phyloP scores from a whole-genome alignment of 495 filamentous ascomycete genomes.

The Neurospora pannonica region DNA sequence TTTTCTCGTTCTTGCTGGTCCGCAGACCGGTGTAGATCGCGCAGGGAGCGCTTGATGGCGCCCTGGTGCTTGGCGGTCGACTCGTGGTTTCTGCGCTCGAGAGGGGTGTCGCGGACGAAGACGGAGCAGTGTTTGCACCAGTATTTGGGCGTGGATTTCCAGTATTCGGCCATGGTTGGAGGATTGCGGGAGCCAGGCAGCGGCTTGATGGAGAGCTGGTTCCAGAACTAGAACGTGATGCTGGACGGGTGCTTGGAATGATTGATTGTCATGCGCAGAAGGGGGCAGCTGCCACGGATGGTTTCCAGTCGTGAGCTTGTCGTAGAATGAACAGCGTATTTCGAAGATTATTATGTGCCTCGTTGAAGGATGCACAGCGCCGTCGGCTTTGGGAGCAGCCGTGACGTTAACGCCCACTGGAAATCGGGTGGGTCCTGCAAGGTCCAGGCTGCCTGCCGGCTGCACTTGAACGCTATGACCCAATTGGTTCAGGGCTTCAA shows the following conservation, averaged over 20 bases:
- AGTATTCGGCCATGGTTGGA: slow-evolving; percentile 81
- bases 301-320: neutral
- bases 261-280: neutral
- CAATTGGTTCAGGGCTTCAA: neutral
- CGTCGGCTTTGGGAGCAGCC: neutral
- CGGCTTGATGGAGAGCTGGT: neutral
- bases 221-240: neutral
- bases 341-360: neutral
- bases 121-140: slow-evolving; percentile 97
- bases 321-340: neutral
- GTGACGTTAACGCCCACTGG: neutral
- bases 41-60: slow-evolving; percentile 79
- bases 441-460: neutral
- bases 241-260: neutral
- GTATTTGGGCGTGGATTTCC: slow-evolving; percentile 94
- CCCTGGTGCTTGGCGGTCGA: slow-evolving; percentile 80
- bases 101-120: slow-evolving; percentile 84
- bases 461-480: neutral
- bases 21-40: slow-evolving; percentile 73
- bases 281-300: neutral
- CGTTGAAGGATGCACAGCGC: neutral
- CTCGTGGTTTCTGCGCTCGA: slow-evolving; percentile 87
- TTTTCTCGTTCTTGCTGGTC: slow-evolving; percentile 70
- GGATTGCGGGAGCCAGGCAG: neutral
- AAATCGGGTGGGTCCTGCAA: neutral